Conservation (phyloP, 495 filamentous ascomycete genomes). For the Entonaema liquescens region DNA sequence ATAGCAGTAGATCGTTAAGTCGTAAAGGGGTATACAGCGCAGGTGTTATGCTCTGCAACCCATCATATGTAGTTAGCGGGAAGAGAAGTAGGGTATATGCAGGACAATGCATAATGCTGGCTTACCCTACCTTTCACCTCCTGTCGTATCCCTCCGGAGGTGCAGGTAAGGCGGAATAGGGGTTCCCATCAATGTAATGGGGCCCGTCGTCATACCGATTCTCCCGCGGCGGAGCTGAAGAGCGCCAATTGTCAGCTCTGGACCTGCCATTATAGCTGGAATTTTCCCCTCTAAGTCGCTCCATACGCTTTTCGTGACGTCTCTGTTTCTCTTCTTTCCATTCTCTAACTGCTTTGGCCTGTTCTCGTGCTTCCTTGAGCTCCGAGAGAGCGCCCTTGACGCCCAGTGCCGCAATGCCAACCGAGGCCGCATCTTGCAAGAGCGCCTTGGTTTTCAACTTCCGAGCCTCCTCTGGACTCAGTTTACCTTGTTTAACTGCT, state of each 20-base stretch:
- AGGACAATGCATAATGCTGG: conserved; percentile 17
- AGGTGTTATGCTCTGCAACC: conserved; percentile 25
- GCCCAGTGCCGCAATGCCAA: conserved; percentile 85
- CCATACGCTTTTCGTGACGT: conserved; percentile 52
- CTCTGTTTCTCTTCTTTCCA: conserved; percentile 53
- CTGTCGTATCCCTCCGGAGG: conserved; percentile 54
- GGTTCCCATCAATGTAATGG: conserved; percentile 62
- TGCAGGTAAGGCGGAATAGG: conserved; percentile 58
- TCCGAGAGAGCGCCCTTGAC: conserved; percentile 84
- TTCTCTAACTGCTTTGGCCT: conserved; percentile 51
- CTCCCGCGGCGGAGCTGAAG: conserved; percentile 48
- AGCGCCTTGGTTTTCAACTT: conserved; percentile 78
- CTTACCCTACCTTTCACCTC: conserved; percentile 42
- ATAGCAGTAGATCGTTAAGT: conserved; percentile 27
- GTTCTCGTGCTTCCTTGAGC: conserved; percentile 57
- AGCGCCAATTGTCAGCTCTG: conserved; percentile 52
- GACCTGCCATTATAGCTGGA: conserved; percentile 47
- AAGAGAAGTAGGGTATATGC: conserved; percentile 2
- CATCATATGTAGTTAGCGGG: conserved; percentile 6
- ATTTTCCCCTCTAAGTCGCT: conserved; percentile 47
- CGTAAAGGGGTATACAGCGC: conserved; percentile 25
- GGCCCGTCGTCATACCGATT: conserved; percentile 53
- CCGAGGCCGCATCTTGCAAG: conserved; percentile 75
- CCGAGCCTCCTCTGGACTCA: conserved; percentile 76
- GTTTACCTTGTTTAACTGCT: conserved; percentile 75